phyloP scores from a whole-genome alignment of 768 basidiomycete species.

The Collybia nuda region DNA sequence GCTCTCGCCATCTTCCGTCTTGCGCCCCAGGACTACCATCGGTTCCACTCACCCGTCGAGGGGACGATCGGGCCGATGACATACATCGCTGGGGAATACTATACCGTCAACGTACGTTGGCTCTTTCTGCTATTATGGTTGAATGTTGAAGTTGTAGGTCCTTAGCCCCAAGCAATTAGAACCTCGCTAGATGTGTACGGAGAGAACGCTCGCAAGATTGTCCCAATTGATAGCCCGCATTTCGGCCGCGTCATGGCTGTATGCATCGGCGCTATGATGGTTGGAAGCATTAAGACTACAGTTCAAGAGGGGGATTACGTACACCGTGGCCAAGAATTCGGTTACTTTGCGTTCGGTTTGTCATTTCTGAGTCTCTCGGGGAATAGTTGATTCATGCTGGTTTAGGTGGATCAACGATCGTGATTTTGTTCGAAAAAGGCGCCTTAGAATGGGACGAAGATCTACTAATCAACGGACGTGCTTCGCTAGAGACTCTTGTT shows the following conservation, averaged over 20 bases:
- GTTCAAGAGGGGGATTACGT: constrained; percentile 83
- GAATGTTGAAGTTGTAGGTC: not conserved
- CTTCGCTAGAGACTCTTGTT: constrained; percentile 87
- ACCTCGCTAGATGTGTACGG: constrained; percentile 91
- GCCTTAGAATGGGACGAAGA: constrained; percentile 91
- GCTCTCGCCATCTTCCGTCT: constrained; percentile 87
- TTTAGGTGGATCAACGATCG: constrained; percentile 88
- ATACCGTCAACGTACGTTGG: constrained; percentile 85
- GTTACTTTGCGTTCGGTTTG: constrained; percentile 93
- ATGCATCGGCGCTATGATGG: constrained; percentile 95
- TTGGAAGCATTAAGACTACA: constrained; percentile 84
- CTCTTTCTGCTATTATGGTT: not conserved
- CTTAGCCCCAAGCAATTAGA: constrained; percentile 88
- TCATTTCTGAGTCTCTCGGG: constrained; percentile 10
- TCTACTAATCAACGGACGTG: constrained; percentile 77
- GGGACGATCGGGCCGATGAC: constrained; percentile 82
- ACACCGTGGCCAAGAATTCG: constrained; percentile 85
- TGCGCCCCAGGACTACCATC: constrained; percentile 95
- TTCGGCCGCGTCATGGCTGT: constrained; percentile 94
- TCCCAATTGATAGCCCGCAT: constrained; percentile 85
- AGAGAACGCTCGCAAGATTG: constrained; percentile 91
- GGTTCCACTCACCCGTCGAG: constrained; percentile 88
- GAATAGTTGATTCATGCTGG: not conserved
- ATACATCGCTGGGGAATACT: constrained; percentile 88
- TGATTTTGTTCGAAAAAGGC: constrained; percentile 85